Evolutionary conservation across 345 rosid genomes (phyloP).

Genomic region (Salix suchowensis): DNA sequence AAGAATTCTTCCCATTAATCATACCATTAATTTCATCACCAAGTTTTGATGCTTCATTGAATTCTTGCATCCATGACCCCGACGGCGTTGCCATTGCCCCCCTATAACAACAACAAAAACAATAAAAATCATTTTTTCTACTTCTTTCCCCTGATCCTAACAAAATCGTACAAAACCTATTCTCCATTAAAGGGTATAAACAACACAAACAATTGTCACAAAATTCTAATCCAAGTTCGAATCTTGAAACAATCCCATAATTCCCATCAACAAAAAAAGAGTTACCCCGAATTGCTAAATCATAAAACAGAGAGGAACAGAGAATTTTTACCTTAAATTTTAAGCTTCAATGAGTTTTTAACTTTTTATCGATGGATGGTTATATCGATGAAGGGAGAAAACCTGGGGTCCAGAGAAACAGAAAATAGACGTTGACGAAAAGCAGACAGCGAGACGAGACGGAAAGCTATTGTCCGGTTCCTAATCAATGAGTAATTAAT

Average conservation of each 20-base stretch:
- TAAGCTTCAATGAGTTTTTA: background rate
- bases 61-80: conserved; percentile 83
- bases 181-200: background rate
- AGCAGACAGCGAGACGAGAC: background rate
- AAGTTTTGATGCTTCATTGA: conserved; percentile 68
- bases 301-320: background rate
- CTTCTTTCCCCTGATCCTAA: background rate
- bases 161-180: background rate
- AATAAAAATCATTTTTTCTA: background rate
- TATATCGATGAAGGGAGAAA: background rate
- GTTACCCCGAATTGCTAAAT: background rate
- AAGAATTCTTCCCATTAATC: conserved; percentile 61
- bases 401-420: background rate
- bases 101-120: background rate
- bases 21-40: conserved; percentile 77
- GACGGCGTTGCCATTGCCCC: conserved; percentile 59
- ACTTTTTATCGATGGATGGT: background rate
- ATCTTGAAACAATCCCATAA: background rate
- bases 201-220: background rate
- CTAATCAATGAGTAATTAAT: conserved; percentile 3
- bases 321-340: background rate
- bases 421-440: background rate
- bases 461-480: background rate
- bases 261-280: background rate
- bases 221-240: background rate